Conservation (phyloP, 2,329 filamentous ascomycete genomes). For the Escovopsis weberi region DNA sequence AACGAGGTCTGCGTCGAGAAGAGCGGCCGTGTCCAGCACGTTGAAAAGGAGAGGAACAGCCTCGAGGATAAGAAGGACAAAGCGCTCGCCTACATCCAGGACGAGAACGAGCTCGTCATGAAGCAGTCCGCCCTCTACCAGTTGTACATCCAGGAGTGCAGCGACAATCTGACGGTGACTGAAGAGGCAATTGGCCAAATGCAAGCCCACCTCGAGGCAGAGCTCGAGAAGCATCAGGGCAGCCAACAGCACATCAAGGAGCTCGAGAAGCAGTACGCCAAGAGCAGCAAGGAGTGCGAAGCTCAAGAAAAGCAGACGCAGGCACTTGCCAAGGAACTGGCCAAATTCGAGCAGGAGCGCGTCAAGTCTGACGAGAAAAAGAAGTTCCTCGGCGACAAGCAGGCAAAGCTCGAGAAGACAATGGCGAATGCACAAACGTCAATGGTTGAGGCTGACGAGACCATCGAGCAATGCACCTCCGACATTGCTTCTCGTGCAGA, state of each 20-base stretch:
- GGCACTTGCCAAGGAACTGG: conserved; percentile 67
- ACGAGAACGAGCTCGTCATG: conserved; percentile 81
- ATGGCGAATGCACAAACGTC: conserved; percentile 64
- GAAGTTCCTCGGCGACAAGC: conserved; percentile 82
- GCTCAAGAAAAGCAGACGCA: conserved; percentile 70
- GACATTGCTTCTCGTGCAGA: conserved; percentile 64
- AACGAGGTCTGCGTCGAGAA: conserved; percentile 96
- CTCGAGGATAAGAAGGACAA: conserved; percentile 96
- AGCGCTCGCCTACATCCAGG: conserved; percentile 72
- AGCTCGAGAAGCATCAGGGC: conserved; percentile 83
- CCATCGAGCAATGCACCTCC: conserved; percentile 60
- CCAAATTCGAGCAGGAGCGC: conserved; percentile 87
- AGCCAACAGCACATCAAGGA: conserved; percentile 82
- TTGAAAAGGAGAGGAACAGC: conserved; percentile 89
- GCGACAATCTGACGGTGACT: conserved; percentile 76
- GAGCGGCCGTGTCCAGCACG: conserved; percentile 86
- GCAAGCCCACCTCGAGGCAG: conserved; percentile 70
- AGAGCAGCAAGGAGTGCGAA: conserved; percentile 72
- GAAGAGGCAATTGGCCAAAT: conserved; percentile 85
- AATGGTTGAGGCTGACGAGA: conserved; percentile 57
- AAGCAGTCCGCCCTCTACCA: conserved; percentile 92
- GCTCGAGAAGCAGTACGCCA: conserved; percentile 71
- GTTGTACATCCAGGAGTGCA: conserved; percentile 75
- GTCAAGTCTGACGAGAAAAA: conserved; percentile 98
- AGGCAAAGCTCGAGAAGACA: conserved; percentile 87